Percentiles rank a stretch among this genome's conserved stretches.
phyloP scores from a whole-genome alignment of 345 rosid species.

The Gossypium anomalum region DNA sequence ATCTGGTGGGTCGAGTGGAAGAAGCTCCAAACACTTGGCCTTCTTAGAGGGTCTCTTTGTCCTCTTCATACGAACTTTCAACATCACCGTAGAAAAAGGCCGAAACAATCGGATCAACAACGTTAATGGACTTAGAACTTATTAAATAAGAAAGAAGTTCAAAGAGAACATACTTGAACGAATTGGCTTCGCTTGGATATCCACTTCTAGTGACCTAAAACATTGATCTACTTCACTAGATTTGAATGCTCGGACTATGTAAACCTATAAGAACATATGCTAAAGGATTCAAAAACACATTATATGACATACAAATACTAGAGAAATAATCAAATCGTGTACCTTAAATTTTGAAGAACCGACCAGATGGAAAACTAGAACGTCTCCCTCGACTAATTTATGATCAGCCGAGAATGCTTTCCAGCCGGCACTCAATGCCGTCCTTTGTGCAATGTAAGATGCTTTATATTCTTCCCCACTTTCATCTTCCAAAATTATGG shows the following conservation, averaged over 20 bases:
- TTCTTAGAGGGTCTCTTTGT: slow-evolving; percentile 1
- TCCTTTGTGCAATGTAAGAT: slow-evolving; percentile 48
- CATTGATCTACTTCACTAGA: slow-evolving; percentile 31
- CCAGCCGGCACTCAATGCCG: slow-evolving; percentile 72
- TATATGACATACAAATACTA: background rate
- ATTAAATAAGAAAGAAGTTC: background rate
- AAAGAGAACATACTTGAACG: slow-evolving; percentile 10
- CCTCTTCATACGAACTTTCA: background rate
- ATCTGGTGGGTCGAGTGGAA: background rate
- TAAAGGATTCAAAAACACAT: background rate
- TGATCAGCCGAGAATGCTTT: slow-evolving; percentile 53
- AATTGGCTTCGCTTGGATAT: slow-evolving; percentile 1
- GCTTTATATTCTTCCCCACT: slow-evolving; percentile 33
- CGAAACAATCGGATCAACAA: background rate
- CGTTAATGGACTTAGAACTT: background rate
- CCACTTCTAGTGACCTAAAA: slow-evolving; percentile 23
- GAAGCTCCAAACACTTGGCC: slow-evolving; percentile 14
- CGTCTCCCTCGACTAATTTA: slow-evolving; percentile 55
- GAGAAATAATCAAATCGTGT: background rate
- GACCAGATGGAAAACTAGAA: slow-evolving; percentile 50
- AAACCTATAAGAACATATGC: slow-evolving; percentile 25
- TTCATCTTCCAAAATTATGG: slow-evolving; percentile 48
- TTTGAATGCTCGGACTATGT: slow-evolving; percentile 30
- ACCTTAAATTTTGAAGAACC: slow-evolving; percentile 53
- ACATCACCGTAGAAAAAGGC: background rate